These are phyloP conservation scores for Stagonosporopsis cucurbitacearum DNA, from an alignment of 2,329 filamentous ascomycete genomes.

Conservation along the genomic window DNA sequence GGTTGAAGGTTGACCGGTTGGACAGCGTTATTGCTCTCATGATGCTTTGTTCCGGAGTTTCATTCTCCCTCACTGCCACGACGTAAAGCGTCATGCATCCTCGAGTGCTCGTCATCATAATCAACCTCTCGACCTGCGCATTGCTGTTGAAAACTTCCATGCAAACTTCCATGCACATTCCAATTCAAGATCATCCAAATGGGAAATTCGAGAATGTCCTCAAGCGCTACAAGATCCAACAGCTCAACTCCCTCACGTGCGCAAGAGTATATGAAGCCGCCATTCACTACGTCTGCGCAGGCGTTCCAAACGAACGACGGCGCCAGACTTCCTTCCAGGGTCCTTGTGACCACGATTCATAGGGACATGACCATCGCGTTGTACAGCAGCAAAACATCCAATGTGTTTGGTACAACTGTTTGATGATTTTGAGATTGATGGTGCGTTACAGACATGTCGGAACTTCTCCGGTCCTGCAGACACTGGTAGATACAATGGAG, in stretches of 20 bases:
- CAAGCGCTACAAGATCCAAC: constrained; percentile 5
- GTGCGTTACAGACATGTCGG: constrained; percentile 66
- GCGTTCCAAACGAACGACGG: constrained; percentile 1
- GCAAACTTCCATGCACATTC: too few relatives aligned
- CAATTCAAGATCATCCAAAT: background rate
- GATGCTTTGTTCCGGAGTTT: too few relatives aligned
- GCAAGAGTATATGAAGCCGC: background rate
- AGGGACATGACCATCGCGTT: constrained; percentile 86
- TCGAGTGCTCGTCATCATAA: too few relatives aligned
- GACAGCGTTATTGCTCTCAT: too few relatives aligned
- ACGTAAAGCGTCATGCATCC: too few relatives aligned
- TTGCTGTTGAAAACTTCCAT: too few relatives aligned
- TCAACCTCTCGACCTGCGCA: too few relatives aligned
- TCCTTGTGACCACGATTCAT: constrained; percentile 54
- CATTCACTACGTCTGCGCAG: constrained; percentile 1
- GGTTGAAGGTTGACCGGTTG: too few relatives aligned
- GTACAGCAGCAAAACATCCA: constrained; percentile 85
- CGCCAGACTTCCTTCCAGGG: background rate
- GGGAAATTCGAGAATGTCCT: constrained; percentile 16
- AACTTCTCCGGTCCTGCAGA: constrained; percentile 84
- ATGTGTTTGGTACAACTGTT: too few relatives aligned
- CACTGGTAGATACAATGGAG: constrained; percentile 85
- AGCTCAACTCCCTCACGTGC: background rate
- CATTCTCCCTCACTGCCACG: too few relatives aligned
- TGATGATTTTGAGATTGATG: too few relatives aligned